Evolutionary conservation across 495 filamentous ascomycete genomes (phyloP), one percentile per base, ranked within the genome.

Genomic region (Echria macrotheca): DNA sequence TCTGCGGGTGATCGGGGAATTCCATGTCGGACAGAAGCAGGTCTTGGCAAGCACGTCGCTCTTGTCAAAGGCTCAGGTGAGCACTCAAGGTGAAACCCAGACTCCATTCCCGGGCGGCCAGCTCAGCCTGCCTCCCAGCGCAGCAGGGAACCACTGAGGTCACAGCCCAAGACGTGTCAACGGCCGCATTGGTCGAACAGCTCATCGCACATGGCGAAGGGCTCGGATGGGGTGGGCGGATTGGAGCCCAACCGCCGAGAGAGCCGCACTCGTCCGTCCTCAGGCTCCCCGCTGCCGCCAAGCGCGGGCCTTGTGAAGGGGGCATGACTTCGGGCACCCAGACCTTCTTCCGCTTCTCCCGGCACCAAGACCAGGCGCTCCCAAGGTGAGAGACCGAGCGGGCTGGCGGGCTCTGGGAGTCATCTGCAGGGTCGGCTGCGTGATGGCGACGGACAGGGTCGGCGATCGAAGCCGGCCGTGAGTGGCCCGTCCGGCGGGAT

Each of bases 241-340:
- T 54, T 49, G 52, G 32, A 40, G 52, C 47, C 52, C 52, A 50
- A 53, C 22, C 35, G 15, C 52, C 52, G 47, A 50, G 52, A 15
- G n/a, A 46, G 47, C 40, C 41, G 46, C 47, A 26, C 40, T 25
- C 44, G 25, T 31, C 22, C n/a, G n/a, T n/a, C n/a, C n/a, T n/a
- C n/a, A n/a, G n/a, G n/a, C 32, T 5, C 14, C 42, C 10, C 14
- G 22, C 12, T n/a, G 22, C 22, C 46, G 42, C 42, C 25, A 19
- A 15, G 21, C 10, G 14, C 32, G 33, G 14, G 22, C 35, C 36
- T 26, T 24, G 19, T 15, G 18, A 22, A 22, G 44, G 32, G 29
- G 1, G 29, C 31, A 47, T 47, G 44, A 38, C 19, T 47, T 47
- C 32, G 44, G 44, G 44, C 44, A 47, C 26, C 44, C 33, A 47